These are phyloP conservation scores for Mimosa bimucronata DNA, from an alignment of 306 rosid species.

Conservation along the genomic window DNA sequence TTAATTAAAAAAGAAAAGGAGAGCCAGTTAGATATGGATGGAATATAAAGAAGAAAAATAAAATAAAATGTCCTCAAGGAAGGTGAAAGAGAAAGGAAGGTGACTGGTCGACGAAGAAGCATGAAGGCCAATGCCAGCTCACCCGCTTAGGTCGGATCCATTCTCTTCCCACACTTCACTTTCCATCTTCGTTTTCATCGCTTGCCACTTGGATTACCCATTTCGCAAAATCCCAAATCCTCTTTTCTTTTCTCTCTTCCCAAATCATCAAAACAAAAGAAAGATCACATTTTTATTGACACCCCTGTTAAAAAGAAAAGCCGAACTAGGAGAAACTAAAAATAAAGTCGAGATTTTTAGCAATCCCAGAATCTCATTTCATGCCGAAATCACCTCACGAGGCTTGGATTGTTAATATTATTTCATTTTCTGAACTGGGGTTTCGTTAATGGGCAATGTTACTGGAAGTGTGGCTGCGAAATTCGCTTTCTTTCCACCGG, in stretches of 20 bases:
- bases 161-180: conserved; percentile 48
- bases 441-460: conserved; percentile 80
- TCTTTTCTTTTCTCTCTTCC: conserved; percentile 14
- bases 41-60: background rate
- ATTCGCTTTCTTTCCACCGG: conserved; percentile 98
- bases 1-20: background rate
- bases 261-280: background rate
- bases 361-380: conserved; percentile 41
- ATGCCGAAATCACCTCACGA: conserved; percentile 49
- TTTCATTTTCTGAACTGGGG: conserved; percentile 38
- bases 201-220: conserved; percentile 43
- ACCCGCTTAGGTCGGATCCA: conserved; percentile 78
- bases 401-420: conserved; percentile 1
- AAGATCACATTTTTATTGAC: background rate
- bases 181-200: conserved; percentile 47
- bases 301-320: background rate
- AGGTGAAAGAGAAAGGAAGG: background rate
- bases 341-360: background rate
- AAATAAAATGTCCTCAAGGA: background rate
- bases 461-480: conserved; percentile 91
- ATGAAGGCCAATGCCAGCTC: conserved; percentile 59
- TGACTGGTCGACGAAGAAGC: conserved; percentile 34
- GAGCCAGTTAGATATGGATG: background rate
- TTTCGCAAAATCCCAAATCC: conserved; percentile 32
- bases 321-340: too few relatives aligned